Conservation (phyloP, 2,329 filamentous ascomycete species). For the Furcasterigmium furcatum region DNA sequence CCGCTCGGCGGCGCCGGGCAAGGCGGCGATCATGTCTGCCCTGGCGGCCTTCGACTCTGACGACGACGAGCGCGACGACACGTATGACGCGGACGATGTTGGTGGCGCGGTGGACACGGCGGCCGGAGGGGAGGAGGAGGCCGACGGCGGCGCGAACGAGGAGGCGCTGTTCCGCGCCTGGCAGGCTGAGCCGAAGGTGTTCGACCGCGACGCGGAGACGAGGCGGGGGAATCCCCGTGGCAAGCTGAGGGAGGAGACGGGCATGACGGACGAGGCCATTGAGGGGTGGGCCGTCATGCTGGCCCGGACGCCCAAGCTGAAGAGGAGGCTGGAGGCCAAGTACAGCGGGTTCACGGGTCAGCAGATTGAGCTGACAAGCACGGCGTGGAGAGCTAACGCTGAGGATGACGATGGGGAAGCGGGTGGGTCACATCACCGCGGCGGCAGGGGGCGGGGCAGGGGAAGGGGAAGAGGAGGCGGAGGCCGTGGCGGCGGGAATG, state of each 20-base stretch:
- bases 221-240: slow-evolving; percentile 60
- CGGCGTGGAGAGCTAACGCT: slow-evolving; percentile 58
- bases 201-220: slow-evolving; percentile 69
- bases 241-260: slow-evolving; percentile 69
- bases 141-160: slow-evolving; percentile 54
- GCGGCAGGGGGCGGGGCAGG: slow-evolving; percentile 42
- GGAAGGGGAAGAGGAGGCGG: slow-evolving; percentile 46
- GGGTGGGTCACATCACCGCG: slow-evolving; percentile 36
- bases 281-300: slow-evolving; percentile 95
- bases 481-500: slow-evolving; percentile 54
- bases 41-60: slow-evolving; percentile 88
- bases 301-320: slow-evolving; percentile 64
- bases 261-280: slow-evolving; percentile 89
- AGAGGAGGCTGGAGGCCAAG: slow-evolving; percentile 67
- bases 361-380: slow-evolving; percentile 63
- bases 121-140: slow-evolving; percentile 56
- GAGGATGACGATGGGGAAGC: slow-evolving; percentile 55
- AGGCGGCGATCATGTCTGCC: slow-evolving; percentile 84
- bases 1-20: slow-evolving; percentile 63
- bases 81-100: slow-evolving; percentile 89
- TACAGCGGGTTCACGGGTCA: slow-evolving; percentile 63
- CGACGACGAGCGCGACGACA: slow-evolving; percentile 95
- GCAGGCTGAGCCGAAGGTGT: slow-evolving; percentile 60
- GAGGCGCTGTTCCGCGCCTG: slow-evolving; percentile 72
- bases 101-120: slow-evolving; percentile 79